Evolutionary conservation across 495 filamentous ascomycete species (phyloP).

Genomic region (Patellaria atrata): DNA sequence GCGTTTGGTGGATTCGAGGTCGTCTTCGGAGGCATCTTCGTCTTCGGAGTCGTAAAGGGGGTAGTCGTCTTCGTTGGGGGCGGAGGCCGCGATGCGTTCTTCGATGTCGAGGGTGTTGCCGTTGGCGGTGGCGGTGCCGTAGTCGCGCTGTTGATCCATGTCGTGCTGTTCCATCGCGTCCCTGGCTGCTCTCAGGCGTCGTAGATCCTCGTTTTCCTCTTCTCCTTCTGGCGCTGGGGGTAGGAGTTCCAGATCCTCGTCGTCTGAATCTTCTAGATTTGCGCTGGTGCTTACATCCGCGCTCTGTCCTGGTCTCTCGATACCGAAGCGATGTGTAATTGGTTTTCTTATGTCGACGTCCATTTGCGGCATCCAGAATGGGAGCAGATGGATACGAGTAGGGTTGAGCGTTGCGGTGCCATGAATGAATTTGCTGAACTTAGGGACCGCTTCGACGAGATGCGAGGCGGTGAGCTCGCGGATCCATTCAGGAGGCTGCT

Average conservation of each 20-base stretch:
- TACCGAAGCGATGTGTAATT: slow-evolving; percentile 69
- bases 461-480: slow-evolving; percentile 82
- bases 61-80: slow-evolving; percentile 49
- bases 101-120: slow-evolving; percentile 55
- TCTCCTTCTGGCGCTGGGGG: slow-evolving; percentile 38
- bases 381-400: slow-evolving; percentile 72
- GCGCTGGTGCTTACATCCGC: slow-evolving; percentile 55
- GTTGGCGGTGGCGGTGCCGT: slow-evolving; percentile 20
- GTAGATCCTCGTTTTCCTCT: slow-evolving; percentile 25
- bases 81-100: slow-evolving; percentile 52
- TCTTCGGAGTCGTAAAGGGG: slow-evolving; percentile 88
- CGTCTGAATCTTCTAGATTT: slow-evolving; percentile 36
- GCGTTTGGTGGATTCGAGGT: slow-evolving; percentile 58
- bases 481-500: slow-evolving; percentile 94
- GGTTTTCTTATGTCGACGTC: slow-evolving; percentile 95
- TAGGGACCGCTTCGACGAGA: slow-evolving; percentile 92
- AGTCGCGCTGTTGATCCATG: slow-evolving; percentile 33
- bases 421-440: slow-evolving; percentile 99
- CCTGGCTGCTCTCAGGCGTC: slow-evolving; percentile 33
- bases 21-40: slow-evolving; percentile 54
- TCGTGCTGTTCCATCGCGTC: slow-evolving; percentile 34
- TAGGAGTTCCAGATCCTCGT: slow-evolving; percentile 31
- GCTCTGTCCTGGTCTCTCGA: slow-evolving; percentile 61
- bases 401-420: slow-evolving; percentile 80
- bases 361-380: slow-evolving; percentile 99